Evolutionary conservation across 192 early-diverging fungal species (phyloP).

Genomic region (Jimgerdemannia lactiflua): DNA sequence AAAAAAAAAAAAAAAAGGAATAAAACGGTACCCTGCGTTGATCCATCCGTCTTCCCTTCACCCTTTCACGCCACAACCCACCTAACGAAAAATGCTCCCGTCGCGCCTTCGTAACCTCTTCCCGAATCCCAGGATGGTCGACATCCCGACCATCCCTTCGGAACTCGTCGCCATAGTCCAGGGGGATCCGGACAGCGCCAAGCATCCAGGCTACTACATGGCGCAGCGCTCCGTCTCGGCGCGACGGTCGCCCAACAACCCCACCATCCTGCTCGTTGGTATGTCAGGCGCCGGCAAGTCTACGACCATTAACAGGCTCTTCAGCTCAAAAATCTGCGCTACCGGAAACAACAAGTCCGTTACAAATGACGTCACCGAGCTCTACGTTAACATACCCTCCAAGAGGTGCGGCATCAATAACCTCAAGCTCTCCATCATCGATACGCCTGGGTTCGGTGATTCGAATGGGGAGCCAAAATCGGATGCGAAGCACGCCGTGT

Average conservation of each 20-base stretch:
- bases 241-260: not conserved
- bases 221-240: not conserved
- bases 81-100: no score
- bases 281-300: not conserved
- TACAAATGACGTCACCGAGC: not conserved
- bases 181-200: no score
- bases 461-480: not conserved
- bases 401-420: not conserved
- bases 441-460: not conserved
- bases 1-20: no score
- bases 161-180: no score
- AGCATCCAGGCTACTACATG: not conserved
- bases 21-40: no score
- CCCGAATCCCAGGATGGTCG: no score
- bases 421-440: not conserved
- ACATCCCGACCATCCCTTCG: no score
- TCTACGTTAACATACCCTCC: not conserved
- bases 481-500: not conserved
- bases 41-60: no score
- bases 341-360: not conserved
- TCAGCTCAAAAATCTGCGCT: not conserved
- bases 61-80: no score
- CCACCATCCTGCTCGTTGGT: not conserved
- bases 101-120: no score
- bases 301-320: not conserved